These are phyloP conservation scores for Coriaria nepalensis DNA, from an alignment of 306 rosid genomes.

Conservation along the genomic window DNA sequence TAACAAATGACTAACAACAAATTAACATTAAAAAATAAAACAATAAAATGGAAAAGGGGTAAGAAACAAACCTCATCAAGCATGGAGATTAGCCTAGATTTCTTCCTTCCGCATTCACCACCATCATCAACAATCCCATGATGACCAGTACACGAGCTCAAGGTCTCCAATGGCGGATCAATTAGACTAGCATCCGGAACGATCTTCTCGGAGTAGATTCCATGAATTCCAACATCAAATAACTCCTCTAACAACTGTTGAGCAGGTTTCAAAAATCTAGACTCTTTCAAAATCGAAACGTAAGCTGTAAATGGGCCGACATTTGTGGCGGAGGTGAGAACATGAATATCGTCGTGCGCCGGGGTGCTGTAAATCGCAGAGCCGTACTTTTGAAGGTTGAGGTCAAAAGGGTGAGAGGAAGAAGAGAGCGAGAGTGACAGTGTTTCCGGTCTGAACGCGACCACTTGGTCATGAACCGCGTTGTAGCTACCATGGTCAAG, in stretches of 20 bases:
- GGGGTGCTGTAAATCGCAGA: slow-evolving; percentile 14
- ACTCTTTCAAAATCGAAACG: slow-evolving; percentile 56
- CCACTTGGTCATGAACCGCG: slow-evolving; percentile 11
- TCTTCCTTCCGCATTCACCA: slow-evolving; percentile 27
- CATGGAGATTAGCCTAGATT: slow-evolving; percentile 53
- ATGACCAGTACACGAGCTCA: slow-evolving; percentile 21
- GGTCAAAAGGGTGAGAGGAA: slow-evolving; percentile 23
- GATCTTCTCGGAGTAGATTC: slow-evolving; percentile 17
- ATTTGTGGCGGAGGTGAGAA: no score
- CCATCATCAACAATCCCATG: slow-evolving; percentile 16
- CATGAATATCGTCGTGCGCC: slow-evolving; percentile 8
- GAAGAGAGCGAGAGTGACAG: slow-evolving; percentile 68
- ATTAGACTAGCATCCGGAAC: slow-evolving; percentile 28
- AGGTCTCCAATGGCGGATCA: slow-evolving; percentile 28
- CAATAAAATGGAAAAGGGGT: not conserved
- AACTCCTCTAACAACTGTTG: slow-evolving; percentile 60
- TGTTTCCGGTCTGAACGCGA: slow-evolving; percentile 55
- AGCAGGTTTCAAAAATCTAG: slow-evolving; percentile 65
- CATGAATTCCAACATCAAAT: slow-evolving; percentile 33
- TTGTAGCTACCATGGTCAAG: slow-evolving; percentile 27
- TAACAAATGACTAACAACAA: slow-evolving; percentile 3
- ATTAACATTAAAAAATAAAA: not conserved
- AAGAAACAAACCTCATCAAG: slow-evolving; percentile 55
- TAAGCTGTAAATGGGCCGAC: slow-evolving; percentile 63
- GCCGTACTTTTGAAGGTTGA: slow-evolving; percentile 35